Evolutionary conservation across 176 grass and related monocot genomes (phyloP), one percentile per base, ranked within the genome.

Genomic region (Olyra latifolia): DNA sequence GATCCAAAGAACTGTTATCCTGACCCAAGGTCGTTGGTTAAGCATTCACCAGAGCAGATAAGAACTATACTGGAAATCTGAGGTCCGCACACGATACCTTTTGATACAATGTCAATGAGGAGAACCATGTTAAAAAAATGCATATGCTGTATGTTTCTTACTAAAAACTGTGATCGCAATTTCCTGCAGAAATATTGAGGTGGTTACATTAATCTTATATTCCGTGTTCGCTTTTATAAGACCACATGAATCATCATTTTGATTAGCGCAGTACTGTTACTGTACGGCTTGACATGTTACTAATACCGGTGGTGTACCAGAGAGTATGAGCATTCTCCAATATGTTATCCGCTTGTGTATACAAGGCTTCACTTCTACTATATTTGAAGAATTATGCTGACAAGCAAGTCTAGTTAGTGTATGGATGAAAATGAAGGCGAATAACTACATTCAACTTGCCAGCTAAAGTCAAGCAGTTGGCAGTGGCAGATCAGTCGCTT

Each of bases 21-120:
- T 75, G 92, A 93, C 77, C 85, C 96, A 10, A 89, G 90, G 80
- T 89, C 81, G 10, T 84, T 95, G 84, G 86, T 85, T 52, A 99
- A 92, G 63, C 96, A 99, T 83, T 89, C 92, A 17, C 96, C 96
- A 20, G 85, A 89, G 40, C 92, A 99, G 69, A 95, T 99, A 68
- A 88, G 92, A 74, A 99, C 96, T 38, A 95, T 99, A 86, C 69
- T 99, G 69, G 96, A 87, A 80, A 95, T 95, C 58, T 99, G 84
- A 93, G 63, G 47, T 63, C 20, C 77, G 19, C n/a, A 35, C 23
- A 35, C 15, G 58, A 55, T 64, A 38, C 42, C 32, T 77, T 64
- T 65, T 29, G 20, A 17, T 70, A 74, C 62, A 62, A 17, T 75
- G 27, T 63, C 55, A 70, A 46, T 27, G 78, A 63, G 48, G 27